Evolutionary conservation across 257 asterid species (phyloP).

Genomic region (Capsicum rhomboideum): DNA sequence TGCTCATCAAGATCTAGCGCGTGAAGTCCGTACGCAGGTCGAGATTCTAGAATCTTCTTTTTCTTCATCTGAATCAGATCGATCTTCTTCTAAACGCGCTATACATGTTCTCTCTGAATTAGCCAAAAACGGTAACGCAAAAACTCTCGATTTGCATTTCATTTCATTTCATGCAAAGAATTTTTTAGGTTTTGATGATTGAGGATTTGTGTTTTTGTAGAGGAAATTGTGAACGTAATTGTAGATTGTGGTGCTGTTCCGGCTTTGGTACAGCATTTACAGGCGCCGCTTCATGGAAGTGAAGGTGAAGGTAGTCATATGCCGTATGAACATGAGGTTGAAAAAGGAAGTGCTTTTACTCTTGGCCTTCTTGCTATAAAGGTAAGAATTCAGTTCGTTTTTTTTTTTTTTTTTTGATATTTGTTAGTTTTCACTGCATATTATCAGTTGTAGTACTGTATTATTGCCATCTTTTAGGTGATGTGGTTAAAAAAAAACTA

Average conservation of each 20-base stretch:
- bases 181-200: constrained; percentile 17
- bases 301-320: constrained; percentile 39
- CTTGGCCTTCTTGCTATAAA: constrained; percentile 93
- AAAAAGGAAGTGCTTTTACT: constrained; percentile 96
- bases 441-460: neutral
- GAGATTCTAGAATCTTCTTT: constrained; percentile 51
- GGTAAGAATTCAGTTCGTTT: constrained; percentile 28
- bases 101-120: constrained; percentile 61
- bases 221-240: constrained; percentile 78
- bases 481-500: neutral
- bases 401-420: neutral
- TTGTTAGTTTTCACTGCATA: neutral
- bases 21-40: constrained; percentile 49
- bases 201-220: constrained; percentile 40
- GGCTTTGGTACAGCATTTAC: constrained; percentile 65
- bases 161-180: constrained; percentile 7
- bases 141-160: constrained; percentile 11
- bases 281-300: constrained; percentile 39
- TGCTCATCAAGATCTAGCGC: constrained; percentile 59
- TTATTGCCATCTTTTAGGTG: neutral
- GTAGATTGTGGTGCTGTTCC: constrained; percentile 96
- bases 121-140: constrained; percentile 51
- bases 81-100: constrained; percentile 52
- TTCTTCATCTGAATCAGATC: constrained; percentile 44
- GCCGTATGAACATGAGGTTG: constrained; percentile 83